These are phyloP conservation scores for Rubia yunnanensis DNA, from an alignment of 257 asterid species.

Conservation along the genomic window DNA sequence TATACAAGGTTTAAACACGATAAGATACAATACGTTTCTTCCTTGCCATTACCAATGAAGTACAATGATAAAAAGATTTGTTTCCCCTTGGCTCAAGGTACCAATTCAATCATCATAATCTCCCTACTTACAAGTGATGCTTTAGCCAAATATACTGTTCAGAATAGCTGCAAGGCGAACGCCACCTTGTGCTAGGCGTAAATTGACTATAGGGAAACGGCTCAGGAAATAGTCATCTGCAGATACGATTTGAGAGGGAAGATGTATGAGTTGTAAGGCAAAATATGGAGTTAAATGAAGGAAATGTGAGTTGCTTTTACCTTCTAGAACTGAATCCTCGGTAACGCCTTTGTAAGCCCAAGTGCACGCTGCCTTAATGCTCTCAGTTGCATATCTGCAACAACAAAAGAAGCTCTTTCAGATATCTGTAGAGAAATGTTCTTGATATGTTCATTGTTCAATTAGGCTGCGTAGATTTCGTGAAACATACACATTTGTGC, in stretches of 20 bases:
- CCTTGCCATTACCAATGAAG: too few species aligned
- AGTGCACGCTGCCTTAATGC: conserved; percentile 76
- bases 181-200: conserved; percentile 81
- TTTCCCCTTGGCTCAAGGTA: too few species aligned
- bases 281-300: background rate
- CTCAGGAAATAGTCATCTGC: conserved; percentile 72
- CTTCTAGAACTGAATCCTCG: conserved; percentile 55
- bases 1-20: background rate
- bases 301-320: conserved; percentile 20
- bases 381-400: conserved; percentile 71
- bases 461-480: background rate
- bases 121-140: background rate
- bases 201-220: conserved; percentile 49
- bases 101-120: too few species aligned
- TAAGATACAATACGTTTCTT: too few species aligned
- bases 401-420: background rate
- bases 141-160: conserved; percentile 60
- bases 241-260: background rate
- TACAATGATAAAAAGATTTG: background rate
- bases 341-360: conserved; percentile 76
- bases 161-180: conserved; percentile 83
- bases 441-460: too few species aligned
- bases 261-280: background rate
- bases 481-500: conserved; percentile 55
- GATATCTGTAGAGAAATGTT: background rate